Base-by-base conservation (phyloP, 192 early-diverging fungal species). In the Allomyces javanicus region DNA sequence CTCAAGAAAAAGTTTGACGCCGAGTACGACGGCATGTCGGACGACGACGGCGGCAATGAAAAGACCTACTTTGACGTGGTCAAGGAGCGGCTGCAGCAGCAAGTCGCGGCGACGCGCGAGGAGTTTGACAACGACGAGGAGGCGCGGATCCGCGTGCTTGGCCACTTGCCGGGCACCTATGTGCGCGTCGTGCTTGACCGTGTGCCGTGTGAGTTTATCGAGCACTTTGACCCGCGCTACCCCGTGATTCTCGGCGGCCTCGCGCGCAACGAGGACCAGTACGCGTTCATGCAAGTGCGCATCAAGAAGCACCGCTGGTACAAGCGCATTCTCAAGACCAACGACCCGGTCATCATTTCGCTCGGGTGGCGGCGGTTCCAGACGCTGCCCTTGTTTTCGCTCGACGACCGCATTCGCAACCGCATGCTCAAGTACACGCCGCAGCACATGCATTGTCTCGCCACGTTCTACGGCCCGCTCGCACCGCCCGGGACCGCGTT, bases 341-440 rank as follows among this genome's bases (percentile, higher is more conserved):
- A 96, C 70, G 96, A 99, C 72, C 96, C 96, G 23, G 78, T 99
- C 40, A 91, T 99, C 61, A 89, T 99, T 63, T 99, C 96, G 0
- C 74, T 99, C 40, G 96, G 96, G 24, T 99, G 96, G 96, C 85
- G 96, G 40, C 84, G 96, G 63, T 93, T 99, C 84, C 96, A 99
- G 72, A 89, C 88, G 44, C 86, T 97, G 64, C 96, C 96, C 19
- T 79, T 95, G 62, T 99, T 89, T 75, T 96, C 89, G 24, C 79
- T 93, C 43, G 83, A 94, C 69, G 90, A 96, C 74, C 88, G 89
- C 55, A 92, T 85, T 67, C 84, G 92, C 50, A 97, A 96, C 76
- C 81, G 93, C 33, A 95, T 99, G 93, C 83, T 99, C 44, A 99
- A 99, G 76, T 99, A 99, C 75, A 94, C 96, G 10, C 96, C 96